Conservation (phyloP, 495 filamentous ascomycete genomes). For the Bombardia bombarda region DNA sequence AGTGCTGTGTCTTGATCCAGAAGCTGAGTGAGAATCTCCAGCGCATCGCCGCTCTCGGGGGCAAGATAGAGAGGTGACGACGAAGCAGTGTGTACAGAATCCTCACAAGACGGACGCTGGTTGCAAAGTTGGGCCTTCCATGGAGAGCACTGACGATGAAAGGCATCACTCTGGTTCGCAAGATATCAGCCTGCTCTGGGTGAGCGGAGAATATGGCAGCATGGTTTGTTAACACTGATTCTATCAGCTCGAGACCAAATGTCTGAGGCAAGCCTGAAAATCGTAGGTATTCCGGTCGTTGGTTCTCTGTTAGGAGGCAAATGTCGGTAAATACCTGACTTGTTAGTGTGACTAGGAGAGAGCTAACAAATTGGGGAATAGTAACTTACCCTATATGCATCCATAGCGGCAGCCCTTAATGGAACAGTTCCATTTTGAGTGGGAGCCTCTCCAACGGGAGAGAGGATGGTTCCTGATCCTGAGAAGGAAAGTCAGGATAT, state of each 20-base stretch:
- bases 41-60: slow-evolving; percentile 77
- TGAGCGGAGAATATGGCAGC: slow-evolving; percentile 69
- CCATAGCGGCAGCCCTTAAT: slow-evolving; percentile 68
- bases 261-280: slow-evolving; percentile 67
- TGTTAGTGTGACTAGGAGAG: no score
- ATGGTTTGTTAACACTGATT: slow-evolving; percentile 80
- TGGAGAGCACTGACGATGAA: slow-evolving; percentile 70
- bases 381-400: slow-evolving; percentile 63
- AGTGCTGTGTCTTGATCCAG: slow-evolving; percentile 72
- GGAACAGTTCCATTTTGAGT: slow-evolving; percentile 53
- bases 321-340: slow-evolving; percentile 74
- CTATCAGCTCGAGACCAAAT: slow-evolving; percentile 84
- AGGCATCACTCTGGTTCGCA: slow-evolving; percentile 77
- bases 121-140: slow-evolving; percentile 70
- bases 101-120: slow-evolving; percentile 71
- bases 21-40: slow-evolving; percentile 78
- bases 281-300: slow-evolving; percentile 69
- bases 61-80: slow-evolving; percentile 64
- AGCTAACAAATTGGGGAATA: no score
- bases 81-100: slow-evolving; percentile 74
- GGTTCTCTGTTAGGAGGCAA: slow-evolving; percentile 77
- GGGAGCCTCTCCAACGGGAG: slow-evolving; percentile 52
- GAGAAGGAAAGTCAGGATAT: slow-evolving; percentile 7
- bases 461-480: slow-evolving; percentile 41
- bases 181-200: slow-evolving; percentile 69